Percentiles rank a stretch among this genome's conserved stretches.
Evolutionary conservation across 352 stramenopile species (phyloP).

Genomic region (Achlya hypogyna): DNA sequence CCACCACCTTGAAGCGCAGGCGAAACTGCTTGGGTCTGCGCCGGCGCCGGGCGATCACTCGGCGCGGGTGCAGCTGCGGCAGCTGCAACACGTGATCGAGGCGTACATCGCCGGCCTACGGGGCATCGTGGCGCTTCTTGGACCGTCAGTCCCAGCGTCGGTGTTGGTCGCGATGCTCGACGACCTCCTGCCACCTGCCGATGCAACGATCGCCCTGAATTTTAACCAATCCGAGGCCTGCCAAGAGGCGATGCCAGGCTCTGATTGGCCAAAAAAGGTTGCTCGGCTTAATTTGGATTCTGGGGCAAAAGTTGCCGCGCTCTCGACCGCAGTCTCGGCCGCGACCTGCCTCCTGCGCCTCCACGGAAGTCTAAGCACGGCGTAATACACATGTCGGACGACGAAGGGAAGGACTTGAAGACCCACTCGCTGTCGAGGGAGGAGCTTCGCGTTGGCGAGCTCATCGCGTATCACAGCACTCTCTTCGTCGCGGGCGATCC

Average conservation of each 20-base stretch:
- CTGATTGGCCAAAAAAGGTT: not conserved
- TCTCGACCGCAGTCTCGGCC: not conserved
- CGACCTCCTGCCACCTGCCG: not conserved
- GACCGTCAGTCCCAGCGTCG: too few relatives aligned
- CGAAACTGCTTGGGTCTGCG: not conserved
- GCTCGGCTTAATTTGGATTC: not conserved
- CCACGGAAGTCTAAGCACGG: not conserved
- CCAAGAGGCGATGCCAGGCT: not conserved
- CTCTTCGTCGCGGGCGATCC: conserved; percentile 10
- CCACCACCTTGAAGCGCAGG: not conserved
- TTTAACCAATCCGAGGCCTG: not conserved
- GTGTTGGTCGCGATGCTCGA: too few relatives aligned
- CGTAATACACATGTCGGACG: not conserved
- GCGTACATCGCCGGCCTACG: not conserved
- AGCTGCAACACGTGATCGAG: not conserved
- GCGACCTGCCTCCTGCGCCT: not conserved
- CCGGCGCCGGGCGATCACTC: not conserved
- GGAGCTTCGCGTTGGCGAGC: not conserved
- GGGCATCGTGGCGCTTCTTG: not conserved
- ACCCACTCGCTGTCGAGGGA: not conserved
- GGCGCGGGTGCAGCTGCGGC: not conserved
- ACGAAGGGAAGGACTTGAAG: not conserved
- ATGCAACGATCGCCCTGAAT: not conserved
- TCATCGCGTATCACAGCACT: conserved; percentile 11
- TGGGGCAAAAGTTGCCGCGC: not conserved